Base-by-base conservation (phyloP, 1,284 basidiomycete species). In the Stereum hirsutum region DNA sequence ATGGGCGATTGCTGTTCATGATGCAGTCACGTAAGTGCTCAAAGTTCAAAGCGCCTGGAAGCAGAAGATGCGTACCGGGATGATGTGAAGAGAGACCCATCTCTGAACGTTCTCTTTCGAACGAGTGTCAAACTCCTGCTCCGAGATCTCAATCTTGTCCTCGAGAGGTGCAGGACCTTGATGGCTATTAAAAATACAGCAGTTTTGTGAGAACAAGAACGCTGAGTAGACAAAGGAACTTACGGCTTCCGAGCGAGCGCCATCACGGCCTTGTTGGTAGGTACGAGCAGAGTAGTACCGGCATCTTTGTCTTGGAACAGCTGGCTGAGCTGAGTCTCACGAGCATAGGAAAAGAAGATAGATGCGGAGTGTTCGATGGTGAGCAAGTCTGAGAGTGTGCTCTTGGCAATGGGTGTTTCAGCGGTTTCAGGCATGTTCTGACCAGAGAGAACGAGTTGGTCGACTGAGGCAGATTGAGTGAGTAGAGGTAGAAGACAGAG, bases 241-340 rank as follows among this genome's bases (percentile, higher is more conserved):
- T 61, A 89, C 80, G 87, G 87, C 61, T 88, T 89, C 51, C 76
- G 64, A 2, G 73, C 59, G 28, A 89, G 63, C 4, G 77, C 75
- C 74, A 89, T 82, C n/a, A 89, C 74, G 5, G 85, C 87, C 60
- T 81, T 84, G 59, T 89, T 89, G 14, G 78, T 82, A 1, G 86
- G 86, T 8, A 78, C 83, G 37, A 89, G 67, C 11, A 89, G 42
- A 0, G 84, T 86, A 44, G 64, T 57, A n/a, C 62, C 62, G 1
- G 54, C 52, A 35, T 53, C 51, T 6, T 52, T 35, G 25, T 72
- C 63, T 10, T 57, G 57, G 43, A 88, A 72, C 8, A 68, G 64
- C 28, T 59, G 53, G 54, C 77, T 80, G n/a, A 79, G 52, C 51
- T 74, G 66, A 2, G 78, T 65, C 53, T 88, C 84, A 3, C 86